Conservation (phyloP, 306 rosid species). For the Cajanus cajan region DNA sequence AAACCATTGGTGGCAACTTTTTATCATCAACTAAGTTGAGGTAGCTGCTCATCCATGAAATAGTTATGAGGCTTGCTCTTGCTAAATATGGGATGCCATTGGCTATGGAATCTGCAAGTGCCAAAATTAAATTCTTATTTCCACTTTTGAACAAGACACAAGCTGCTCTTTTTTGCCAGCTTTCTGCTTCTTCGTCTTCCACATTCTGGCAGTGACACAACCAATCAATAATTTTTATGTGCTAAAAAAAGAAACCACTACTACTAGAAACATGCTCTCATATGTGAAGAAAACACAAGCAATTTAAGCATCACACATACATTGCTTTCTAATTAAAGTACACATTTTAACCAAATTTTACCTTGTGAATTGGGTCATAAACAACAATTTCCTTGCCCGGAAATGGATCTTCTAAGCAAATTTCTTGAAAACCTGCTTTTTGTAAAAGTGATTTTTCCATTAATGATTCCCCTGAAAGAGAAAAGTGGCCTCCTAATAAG, state of each 20-base stretch:
- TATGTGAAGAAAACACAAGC: not conserved
- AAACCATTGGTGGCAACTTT: constrained; percentile 42
- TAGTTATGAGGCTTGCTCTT: constrained; percentile 64
- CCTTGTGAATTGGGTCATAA: constrained; percentile 38
- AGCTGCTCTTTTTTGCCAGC: constrained; percentile 70
- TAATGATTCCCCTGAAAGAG: constrained; percentile 55
- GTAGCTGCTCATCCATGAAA: constrained; percentile 71
- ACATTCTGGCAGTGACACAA: constrained; percentile 36
- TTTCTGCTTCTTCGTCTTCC: constrained; percentile 57
- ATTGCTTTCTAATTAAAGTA: too few species aligned
- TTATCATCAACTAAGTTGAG: constrained; percentile 47
- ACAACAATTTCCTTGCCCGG: constrained; percentile 38
- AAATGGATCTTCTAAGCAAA: constrained; percentile 39
- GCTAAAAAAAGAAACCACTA: not conserved
- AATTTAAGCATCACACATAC: not conserved
- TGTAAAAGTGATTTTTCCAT: constrained; percentile 60
- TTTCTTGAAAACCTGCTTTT: constrained; percentile 62
- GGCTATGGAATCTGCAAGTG: constrained; percentile 60
- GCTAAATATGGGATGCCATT: constrained; percentile 62
- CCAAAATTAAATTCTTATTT: constrained; percentile 49
- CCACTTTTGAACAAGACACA: constrained; percentile 54
- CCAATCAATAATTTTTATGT: constrained; percentile 3
- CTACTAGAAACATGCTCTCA: not conserved
- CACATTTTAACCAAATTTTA: constrained; percentile 33
- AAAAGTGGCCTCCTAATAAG: constrained; percentile 66